Evolutionary conservation across 352 stramenopile genomes (phyloP).

Genomic region (Plasmopara viticola): DNA sequence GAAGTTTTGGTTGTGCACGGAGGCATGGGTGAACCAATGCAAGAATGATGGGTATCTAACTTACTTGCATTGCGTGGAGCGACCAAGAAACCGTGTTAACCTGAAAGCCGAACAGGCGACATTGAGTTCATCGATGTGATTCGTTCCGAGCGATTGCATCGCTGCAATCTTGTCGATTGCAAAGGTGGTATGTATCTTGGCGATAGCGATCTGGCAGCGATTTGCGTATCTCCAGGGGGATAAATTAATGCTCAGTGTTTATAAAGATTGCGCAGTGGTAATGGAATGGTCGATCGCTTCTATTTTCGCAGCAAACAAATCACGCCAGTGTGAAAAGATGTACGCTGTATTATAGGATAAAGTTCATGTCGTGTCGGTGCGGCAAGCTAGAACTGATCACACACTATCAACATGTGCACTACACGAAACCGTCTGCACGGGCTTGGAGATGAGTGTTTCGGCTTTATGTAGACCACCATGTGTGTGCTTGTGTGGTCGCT

Average conservation of each 20-base stretch:
- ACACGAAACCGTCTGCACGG: no score
- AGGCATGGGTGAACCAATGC: slow-evolving; percentile 30
- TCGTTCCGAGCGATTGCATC: slow-evolving; percentile 21
- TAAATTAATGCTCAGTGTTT: slow-evolving; percentile 28
- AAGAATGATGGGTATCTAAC: slow-evolving; percentile 29
- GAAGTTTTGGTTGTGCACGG: slow-evolving; percentile 32
- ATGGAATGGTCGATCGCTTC: slow-evolving; percentile 31
- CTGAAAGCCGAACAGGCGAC: slow-evolving; percentile 20
- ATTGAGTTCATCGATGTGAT: slow-evolving; percentile 35
- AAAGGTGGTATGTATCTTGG: slow-evolving; percentile 8
- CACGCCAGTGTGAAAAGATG: no score
- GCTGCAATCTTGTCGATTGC: slow-evolving; percentile 23
- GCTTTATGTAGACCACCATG: no score
- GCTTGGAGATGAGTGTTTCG: no score
- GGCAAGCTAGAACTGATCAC: no score
- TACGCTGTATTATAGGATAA: no score
- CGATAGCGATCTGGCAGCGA: slow-evolving; percentile 13
- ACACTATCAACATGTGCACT: no score
- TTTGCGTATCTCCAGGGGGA: slow-evolving; percentile 33
- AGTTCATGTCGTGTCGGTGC: no score
- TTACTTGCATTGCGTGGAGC: slow-evolving; percentile 33
- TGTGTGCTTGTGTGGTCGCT: no score
- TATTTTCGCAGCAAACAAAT: slow-evolving; percentile 19
- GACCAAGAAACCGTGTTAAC: slow-evolving; percentile 23
- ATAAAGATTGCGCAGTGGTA: slow-evolving; percentile 17